Conservation (phyloP, 176 grass and related monocot species). For the Triticum monococcum region DNA sequence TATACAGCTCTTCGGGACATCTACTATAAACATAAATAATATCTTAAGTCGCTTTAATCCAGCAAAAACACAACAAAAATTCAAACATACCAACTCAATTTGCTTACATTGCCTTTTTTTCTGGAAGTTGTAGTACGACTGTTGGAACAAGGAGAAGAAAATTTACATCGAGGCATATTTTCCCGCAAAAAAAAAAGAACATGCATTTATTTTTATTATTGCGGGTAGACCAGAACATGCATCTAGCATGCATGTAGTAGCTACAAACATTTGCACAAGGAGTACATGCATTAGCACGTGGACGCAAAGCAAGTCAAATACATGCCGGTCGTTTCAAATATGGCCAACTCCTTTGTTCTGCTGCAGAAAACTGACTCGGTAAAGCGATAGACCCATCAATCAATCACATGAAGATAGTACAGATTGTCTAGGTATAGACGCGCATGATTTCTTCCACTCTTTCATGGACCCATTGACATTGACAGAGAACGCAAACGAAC, state of each 20-base stretch:
- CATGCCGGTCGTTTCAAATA: constrained; percentile 25
- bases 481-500: constrained; percentile 20
- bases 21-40: too few species aligned
- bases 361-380: constrained; percentile 22
- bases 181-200: too few species aligned
- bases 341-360: constrained; percentile 33
- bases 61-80: not conserved
- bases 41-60: not conserved
- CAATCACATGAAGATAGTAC: constrained; percentile 42
- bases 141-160: not conserved
- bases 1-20: not conserved
- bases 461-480: not conserved
- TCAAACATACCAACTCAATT: not conserved
- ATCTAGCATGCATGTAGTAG: not conserved
- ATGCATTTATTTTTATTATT: not conserved
- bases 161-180: not conserved
- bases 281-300: not conserved
- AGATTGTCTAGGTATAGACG: constrained; percentile 16
- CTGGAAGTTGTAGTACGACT: not conserved
- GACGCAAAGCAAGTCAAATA: not conserved
- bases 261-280: not conserved
- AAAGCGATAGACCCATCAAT: constrained; percentile 49
- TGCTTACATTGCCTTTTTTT: not conserved
- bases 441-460: not conserved
- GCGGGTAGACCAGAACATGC: not conserved